Evolutionary conservation across 2,329 filamentous ascomycete genomes (phyloP).

Genomic region (Penicillium hordei): DNA sequence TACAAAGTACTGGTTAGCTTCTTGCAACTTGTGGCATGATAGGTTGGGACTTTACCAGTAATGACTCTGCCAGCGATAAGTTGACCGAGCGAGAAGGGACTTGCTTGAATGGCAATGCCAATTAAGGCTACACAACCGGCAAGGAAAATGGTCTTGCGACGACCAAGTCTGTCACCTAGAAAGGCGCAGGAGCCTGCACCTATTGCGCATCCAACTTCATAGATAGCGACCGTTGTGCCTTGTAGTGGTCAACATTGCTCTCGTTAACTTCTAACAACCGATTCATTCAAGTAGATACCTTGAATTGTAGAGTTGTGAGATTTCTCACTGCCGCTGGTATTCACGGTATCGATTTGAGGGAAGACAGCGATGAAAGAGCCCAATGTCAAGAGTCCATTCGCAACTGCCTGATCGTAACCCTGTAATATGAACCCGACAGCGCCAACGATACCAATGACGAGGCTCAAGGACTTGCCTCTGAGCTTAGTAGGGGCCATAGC

Average conservation of each 20-base stretch:
- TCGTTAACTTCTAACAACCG: too few relatives aligned
- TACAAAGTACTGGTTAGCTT: neutral
- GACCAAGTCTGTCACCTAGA: conserved; percentile 21
- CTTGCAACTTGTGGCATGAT: neutral
- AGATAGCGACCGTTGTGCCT: conserved; percentile 28
- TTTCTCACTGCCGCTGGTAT: conserved; percentile 14
- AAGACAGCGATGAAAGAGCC: conserved; percentile 19
- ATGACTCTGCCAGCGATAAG: conserved; percentile 16
- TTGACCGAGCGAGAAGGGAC: conserved; percentile 9
- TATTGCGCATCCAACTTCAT: conserved; percentile 27
- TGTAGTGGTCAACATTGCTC: neutral
- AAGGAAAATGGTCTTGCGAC: conserved; percentile 18
- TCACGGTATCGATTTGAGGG: conserved; percentile 19
- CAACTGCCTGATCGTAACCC: conserved; percentile 21
- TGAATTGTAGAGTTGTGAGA: conserved; percentile 22
- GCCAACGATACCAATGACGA: conserved; percentile 17
- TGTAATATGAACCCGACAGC: conserved; percentile 21
- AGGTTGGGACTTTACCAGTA: conserved; percentile 9
- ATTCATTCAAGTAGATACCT: conserved; percentile 2
- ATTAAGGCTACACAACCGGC: conserved; percentile 18
- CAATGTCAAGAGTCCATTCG: conserved; percentile 19
- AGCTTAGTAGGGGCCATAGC: conserved; percentile 8
- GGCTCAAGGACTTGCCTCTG: conserved; percentile 15
- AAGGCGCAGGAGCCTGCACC: conserved; percentile 17
- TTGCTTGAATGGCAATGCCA: conserved; percentile 20